phyloP scores from a whole-genome alignment of 2,329 filamentous ascomycete species.

The Clonostachys chloroleuca region DNA sequence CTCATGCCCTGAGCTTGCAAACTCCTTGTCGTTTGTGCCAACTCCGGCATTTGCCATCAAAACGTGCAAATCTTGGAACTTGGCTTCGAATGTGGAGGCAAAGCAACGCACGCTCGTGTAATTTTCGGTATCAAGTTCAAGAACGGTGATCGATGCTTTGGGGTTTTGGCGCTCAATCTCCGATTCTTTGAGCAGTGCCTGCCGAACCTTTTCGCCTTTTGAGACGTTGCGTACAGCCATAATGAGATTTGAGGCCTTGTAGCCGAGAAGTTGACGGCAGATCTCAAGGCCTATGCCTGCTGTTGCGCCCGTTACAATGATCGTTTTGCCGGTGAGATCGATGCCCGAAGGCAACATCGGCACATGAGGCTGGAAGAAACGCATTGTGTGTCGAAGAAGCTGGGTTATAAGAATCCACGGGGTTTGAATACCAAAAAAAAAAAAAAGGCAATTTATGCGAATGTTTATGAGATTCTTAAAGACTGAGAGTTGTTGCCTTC shows the following conservation, averaged over 20 bases:
- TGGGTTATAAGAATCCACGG: too few relatives aligned
- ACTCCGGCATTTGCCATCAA: constrained; percentile 40
- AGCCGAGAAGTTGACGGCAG: constrained; percentile 24
- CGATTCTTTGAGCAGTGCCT: constrained; percentile 2
- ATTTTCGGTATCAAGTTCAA: constrained; percentile 8
- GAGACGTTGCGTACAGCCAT: constrained; percentile 28
- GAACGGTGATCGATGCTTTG: constrained; percentile 6
- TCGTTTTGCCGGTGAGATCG: constrained; percentile 16
- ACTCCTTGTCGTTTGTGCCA: constrained; percentile 6
- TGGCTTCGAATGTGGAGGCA: constrained; percentile 1
- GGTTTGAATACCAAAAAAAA: too few relatives aligned
- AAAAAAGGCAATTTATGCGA: too few relatives aligned
- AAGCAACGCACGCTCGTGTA: constrained; percentile 8
- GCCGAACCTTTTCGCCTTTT: constrained; percentile 17
- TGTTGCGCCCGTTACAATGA: constrained; percentile 38
- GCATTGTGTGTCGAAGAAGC: too few relatives aligned
- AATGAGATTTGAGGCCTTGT: constrained; percentile 27
- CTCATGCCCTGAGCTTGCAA: constrained; percentile 17
- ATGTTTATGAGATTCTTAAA: too few relatives aligned
- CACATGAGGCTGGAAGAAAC: too few relatives aligned
- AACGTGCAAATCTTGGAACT: constrained; percentile 26
- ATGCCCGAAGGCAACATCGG: not conserved
- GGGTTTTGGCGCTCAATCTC: constrained; percentile 6
- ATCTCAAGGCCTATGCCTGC: constrained; percentile 34
- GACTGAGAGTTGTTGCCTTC: too few relatives aligned